phyloP scores from a whole-genome alignment of 768 basidiomycete genomes.

The Mycena belliarum region DNA sequence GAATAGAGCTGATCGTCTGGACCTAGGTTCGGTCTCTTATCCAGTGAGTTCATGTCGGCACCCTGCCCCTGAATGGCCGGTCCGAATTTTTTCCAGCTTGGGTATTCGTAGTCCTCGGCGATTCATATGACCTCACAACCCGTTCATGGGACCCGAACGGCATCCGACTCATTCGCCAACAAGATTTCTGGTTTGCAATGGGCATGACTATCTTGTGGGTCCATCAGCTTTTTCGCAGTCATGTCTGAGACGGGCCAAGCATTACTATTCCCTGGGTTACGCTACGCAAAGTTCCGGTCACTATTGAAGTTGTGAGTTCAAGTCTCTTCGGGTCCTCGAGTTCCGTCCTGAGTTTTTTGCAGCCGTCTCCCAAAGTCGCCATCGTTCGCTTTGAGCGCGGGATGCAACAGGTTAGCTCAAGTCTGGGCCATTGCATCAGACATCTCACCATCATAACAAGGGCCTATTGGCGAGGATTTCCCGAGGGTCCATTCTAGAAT shows the following conservation, averaged over 20 bases:
- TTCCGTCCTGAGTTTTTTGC: not conserved
- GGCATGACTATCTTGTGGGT: constrained; percentile 75
- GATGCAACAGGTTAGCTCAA: constrained; percentile 89
- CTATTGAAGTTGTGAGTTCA: constrained; percentile 67
- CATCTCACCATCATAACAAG: too few relatives aligned
- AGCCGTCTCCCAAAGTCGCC: constrained; percentile 83
- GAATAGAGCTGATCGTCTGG: not conserved
- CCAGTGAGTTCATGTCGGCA: constrained; percentile 40
- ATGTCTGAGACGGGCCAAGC: constrained; percentile 33
- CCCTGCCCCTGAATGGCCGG: not conserved
- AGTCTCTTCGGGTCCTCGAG: not conserved
- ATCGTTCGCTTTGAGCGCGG: constrained; percentile 79
- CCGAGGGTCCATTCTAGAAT: constrained; percentile 75
- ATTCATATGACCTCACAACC: constrained; percentile 59
- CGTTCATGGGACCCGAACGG: constrained; percentile 64
- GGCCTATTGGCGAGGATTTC: constrained; percentile 78
- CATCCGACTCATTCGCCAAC: constrained; percentile 59
- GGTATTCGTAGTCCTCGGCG: constrained; percentile 70
- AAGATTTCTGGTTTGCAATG: constrained; percentile 79
- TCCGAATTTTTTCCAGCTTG: constrained; percentile 41
- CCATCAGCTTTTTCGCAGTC: constrained; percentile 12
- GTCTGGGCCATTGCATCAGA: too few relatives aligned
- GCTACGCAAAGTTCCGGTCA: constrained; percentile 73
- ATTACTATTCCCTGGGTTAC: constrained; percentile 77
- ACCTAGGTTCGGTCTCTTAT: constrained; percentile 48